Evolutionary conservation across 1,284 basidiomycete genomes (phyloP), one percentile per base, ranked within the genome.

Genomic region (Phlebopus sp.): DNA sequence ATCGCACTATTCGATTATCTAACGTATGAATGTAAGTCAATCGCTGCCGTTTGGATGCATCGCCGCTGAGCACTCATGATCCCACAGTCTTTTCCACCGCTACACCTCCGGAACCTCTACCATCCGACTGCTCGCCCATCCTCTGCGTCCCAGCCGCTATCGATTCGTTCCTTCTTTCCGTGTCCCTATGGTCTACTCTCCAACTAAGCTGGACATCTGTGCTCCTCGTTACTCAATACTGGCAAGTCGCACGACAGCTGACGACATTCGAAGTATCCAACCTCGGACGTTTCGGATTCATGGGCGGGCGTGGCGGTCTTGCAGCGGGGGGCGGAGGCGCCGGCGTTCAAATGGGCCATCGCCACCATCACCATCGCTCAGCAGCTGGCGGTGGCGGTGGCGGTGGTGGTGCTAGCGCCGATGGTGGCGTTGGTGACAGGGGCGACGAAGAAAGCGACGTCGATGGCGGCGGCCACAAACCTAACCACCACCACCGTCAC

Each of bases 231-330:
- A 85, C 85, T 5, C 97, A 99, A 60, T 74, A 86, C 34, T 97
- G 91, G 89, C 96, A 98, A 69, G 82, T 98, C 45, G 80, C 86
- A 8, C 79, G 89, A 15, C 96, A 99, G 64, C 92, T 99, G 82
- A 99, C 96, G 1, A 97, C 96, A 0, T 79, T 97, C 48, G 96
- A 99, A 64, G 91, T 98, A 5, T 89, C 86, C 50, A 99, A 99
- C 63, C 81, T 98, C 3, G 93, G 95, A 1, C 79, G 96, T 42
- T 97, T 88, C 61, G 96, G 97, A 2, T 98, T 86, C 73, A 97
- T 99, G 93, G 97, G 96, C 40, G 94, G 94, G 0, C 84, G 90
- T 25, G 92, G 91, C 1, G 93, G 93, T 1, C 97, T 86, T 69
- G 97, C 98, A 85, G 95, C 94, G 43, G 93, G 94, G 0, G 81